A percentile compares a stretch with the other conserved stretches of the same genome.
Conservation (phyloP, 305 asterid genomes). For the Fraxinus velutina region DNA sequence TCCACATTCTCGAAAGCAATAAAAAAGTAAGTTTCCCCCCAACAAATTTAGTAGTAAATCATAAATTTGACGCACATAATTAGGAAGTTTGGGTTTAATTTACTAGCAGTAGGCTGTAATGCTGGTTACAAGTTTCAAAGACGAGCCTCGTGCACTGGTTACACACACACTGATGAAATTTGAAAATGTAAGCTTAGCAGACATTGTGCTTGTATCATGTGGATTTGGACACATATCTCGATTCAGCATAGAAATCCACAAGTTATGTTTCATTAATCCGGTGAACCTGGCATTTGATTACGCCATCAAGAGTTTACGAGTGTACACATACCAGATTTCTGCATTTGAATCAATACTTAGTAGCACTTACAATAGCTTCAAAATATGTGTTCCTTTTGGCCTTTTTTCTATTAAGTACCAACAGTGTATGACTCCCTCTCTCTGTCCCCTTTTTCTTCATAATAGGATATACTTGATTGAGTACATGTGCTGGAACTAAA, state of each 20-base stretch:
- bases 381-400: constrained; percentile 12
- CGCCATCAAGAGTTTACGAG: background rate
- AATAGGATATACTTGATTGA: background rate
- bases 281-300: background rate
- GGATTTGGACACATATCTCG: background rate
- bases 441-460: background rate
- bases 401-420: constrained; percentile 6
- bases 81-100: background rate
- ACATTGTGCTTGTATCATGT: background rate
- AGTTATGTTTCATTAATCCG: background rate
- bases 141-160: background rate
- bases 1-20: background rate
- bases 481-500: background rate
- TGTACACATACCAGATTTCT: background rate
- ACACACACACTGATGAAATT: background rate
- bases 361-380: background rate
- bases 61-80: too few relatives aligned
- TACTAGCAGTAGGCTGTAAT: background rate
- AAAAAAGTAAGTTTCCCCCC: background rate
- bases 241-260: background rate
- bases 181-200: background rate
- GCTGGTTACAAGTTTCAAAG: background rate
- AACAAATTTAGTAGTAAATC: background rate
- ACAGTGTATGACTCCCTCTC: background rate
- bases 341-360: background rate